These are phyloP conservation scores for Beauveria pseudobassiana DNA, from an alignment of 2,329 filamentous ascomycete species.

Conservation along the genomic window DNA sequence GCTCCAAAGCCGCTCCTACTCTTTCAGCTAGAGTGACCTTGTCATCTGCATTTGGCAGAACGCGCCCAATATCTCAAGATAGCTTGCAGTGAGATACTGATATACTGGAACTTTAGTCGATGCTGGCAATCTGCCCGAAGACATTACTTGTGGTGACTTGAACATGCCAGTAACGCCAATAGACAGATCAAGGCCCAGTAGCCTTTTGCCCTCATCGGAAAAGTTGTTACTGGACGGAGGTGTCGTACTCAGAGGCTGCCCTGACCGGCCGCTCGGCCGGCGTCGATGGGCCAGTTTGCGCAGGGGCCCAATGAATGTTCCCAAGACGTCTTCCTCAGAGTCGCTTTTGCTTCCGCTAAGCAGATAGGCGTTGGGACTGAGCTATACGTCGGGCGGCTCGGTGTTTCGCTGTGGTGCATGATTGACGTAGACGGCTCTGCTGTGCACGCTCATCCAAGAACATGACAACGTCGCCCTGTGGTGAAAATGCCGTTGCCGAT, in stretches of 20 bases:
- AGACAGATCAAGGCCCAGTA: slow-evolving; percentile 49
- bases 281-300: slow-evolving; percentile 33
- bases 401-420: slow-evolving; percentile 25
- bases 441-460: slow-evolving; percentile 52
- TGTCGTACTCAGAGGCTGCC: slow-evolving; percentile 43
- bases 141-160: slow-evolving; percentile 55
- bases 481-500: slow-evolving; percentile 53
- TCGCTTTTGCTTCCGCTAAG: slow-evolving; percentile 54
- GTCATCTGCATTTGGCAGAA: slow-evolving; percentile 35
- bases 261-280: slow-evolving; percentile 35
- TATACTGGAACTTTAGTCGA: slow-evolving; percentile 44
- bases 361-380: slow-evolving; percentile 40
- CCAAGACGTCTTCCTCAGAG: slow-evolving; percentile 57
- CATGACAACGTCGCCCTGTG: slow-evolving; percentile 52
- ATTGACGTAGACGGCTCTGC: slow-evolving; percentile 33
- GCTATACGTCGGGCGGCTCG: slow-evolving; percentile 35
- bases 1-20: slow-evolving; percentile 44
- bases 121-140: slow-evolving; percentile 49
- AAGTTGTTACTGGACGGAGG: slow-evolving; percentile 31
- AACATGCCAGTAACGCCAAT: slow-evolving; percentile 51
- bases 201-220: slow-evolving; percentile 28
- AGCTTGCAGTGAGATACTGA: slow-evolving; percentile 47
- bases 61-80: slow-evolving; percentile 45
- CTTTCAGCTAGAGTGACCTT: slow-evolving; percentile 36
- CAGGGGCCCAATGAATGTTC: slow-evolving; percentile 48